Conservation (phyloP, 2,329 filamentous ascomycete genomes). For the Aspergillus pseudoglaucus region DNA sequence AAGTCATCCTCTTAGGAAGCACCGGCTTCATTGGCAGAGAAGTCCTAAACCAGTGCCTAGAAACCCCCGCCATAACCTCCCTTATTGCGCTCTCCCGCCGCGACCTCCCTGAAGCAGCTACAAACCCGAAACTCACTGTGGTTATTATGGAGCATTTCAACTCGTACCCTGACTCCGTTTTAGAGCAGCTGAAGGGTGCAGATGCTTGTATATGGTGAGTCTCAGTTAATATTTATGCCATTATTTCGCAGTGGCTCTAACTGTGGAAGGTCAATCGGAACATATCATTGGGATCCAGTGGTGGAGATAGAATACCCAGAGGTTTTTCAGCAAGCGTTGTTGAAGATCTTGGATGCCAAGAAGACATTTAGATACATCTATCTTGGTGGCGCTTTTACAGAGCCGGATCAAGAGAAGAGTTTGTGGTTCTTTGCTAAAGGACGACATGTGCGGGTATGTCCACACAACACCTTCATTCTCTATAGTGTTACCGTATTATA, state of each 20-base stretch:
- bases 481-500: background rate
- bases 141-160: conserved; percentile 50
- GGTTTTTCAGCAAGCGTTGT: conserved; percentile 19
- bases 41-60: conserved; percentile 48
- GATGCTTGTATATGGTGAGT: conserved; percentile 42
- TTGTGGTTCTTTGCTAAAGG: conserved; percentile 30
- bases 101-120: conserved; percentile 37
- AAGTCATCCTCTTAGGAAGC: conserved; percentile 53
- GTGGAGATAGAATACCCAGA: conserved; percentile 4
- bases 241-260: no score
- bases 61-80: conserved; percentile 45
- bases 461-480: background rate
- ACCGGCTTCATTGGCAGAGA: conserved; percentile 54
- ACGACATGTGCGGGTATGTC: conserved; percentile 21
- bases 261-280: background rate
- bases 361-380: conserved; percentile 40
- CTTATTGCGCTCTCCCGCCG: conserved; percentile 48
- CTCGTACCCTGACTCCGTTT: conserved; percentile 41
- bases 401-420: conserved; percentile 33
- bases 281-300: conserved; percentile 26
- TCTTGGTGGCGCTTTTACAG: conserved; percentile 31
- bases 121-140: conserved; percentile 46
- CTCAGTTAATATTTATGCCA: no score
- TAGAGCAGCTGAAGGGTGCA: conserved; percentile 36
- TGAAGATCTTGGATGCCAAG: conserved; percentile 3